Percentiles rank a stretch among this genome's conserved stretches.
These are phyloP conservation scores for Ustilago lituana DNA, from an alignment of 1,284 basidiomycete species.

Conservation along the genomic window DNA sequence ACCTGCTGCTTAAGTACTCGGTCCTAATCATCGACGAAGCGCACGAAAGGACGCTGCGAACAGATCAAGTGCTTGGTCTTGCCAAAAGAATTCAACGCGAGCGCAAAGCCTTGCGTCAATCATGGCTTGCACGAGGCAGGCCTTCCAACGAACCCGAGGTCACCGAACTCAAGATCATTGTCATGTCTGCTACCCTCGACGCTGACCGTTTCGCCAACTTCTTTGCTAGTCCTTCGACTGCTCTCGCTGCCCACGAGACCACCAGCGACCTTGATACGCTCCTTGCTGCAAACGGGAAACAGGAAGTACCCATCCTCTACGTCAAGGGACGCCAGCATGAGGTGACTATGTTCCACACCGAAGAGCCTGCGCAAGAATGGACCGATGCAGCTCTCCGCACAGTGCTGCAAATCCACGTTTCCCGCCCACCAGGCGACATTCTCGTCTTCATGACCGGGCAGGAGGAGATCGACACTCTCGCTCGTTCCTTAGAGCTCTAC, in stretches of 20 bases:
- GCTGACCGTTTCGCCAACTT: constrained; percentile 91
- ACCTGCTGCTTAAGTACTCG: constrained; percentile 82
- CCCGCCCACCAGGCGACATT: constrained; percentile 83
- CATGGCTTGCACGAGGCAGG: constrained; percentile 45
- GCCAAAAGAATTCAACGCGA: constrained; percentile 73
- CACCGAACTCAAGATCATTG: constrained; percentile 80
- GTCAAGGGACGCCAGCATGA: constrained; percentile 92
- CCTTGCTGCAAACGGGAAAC: constrained; percentile 15
- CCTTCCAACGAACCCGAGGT: constrained; percentile 64
- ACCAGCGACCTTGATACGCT: not conserved
- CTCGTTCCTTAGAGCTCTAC: constrained; percentile 49
- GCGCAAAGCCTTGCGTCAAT: constrained; percentile 71
- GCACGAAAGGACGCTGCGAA: constrained; percentile 92
- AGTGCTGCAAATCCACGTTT: constrained; percentile 88
- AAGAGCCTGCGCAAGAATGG: constrained; percentile 81
- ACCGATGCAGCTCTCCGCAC: constrained; percentile 87
- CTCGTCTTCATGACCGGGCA: constrained; percentile 96
- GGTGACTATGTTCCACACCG: constrained; percentile 75
- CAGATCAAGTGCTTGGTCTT: constrained; percentile 91
- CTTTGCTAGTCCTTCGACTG: constrained; percentile 71
- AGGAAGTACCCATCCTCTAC: constrained; percentile 79
- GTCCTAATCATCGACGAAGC: constrained; percentile 95
- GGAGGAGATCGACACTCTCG: constrained; percentile 92
- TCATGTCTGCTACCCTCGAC: constrained; percentile 98
- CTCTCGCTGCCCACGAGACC: constrained; percentile 12